Percentiles rank a stretch among this genome's conserved stretches.
phyloP scores from a whole-genome alignment of 805 yeast species.

The Huiozyma naganishii region DNA sequence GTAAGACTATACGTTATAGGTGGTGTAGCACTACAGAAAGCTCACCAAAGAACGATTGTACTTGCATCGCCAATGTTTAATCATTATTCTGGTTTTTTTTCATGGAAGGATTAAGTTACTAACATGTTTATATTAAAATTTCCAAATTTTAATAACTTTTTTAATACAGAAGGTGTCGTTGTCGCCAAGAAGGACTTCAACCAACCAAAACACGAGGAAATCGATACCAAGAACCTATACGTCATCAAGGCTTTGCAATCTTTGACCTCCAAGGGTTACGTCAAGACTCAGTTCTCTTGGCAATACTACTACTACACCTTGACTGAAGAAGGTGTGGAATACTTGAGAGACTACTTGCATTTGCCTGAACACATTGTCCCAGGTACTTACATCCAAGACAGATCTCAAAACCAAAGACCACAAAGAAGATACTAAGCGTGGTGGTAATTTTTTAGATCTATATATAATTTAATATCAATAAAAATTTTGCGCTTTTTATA shows the following conservation, averaged over 20 bases:
- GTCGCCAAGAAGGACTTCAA: conserved; percentile 98
- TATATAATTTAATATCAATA: background rate
- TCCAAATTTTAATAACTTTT: conserved; percentile 2
- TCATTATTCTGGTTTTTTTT: too few relatives aligned
- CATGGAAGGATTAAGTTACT: conserved; percentile 1
- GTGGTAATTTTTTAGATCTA: background rate
- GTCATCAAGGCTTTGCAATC: conserved; percentile 99
- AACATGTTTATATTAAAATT: conserved; percentile 2
- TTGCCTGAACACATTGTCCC: conserved; percentile 98
- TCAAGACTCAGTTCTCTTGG: conserved; percentile 99
- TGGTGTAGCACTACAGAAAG: too few relatives aligned
- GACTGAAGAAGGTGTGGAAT: conserved; percentile 99
- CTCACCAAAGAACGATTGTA: too few relatives aligned
- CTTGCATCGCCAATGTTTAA: too few relatives aligned
- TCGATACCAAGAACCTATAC: conserved; percentile 94
- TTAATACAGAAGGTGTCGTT: conserved; percentile 84
- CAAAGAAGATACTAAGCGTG: conserved; percentile 35
- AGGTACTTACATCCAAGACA: conserved; percentile 91
- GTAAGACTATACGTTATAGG: too few relatives aligned
- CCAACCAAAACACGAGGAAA: conserved; percentile 96
- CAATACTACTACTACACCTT: conserved; percentile 99
- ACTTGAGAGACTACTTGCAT: conserved; percentile 95
- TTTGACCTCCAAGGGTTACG: conserved; percentile 96
- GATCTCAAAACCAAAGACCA: conserved; percentile 68
- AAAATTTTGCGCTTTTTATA: too few relatives aligned